phyloP scores from a whole-genome alignment of 1,284 basidiomycete species.

The Cystobasidiaceae sp. region DNA sequence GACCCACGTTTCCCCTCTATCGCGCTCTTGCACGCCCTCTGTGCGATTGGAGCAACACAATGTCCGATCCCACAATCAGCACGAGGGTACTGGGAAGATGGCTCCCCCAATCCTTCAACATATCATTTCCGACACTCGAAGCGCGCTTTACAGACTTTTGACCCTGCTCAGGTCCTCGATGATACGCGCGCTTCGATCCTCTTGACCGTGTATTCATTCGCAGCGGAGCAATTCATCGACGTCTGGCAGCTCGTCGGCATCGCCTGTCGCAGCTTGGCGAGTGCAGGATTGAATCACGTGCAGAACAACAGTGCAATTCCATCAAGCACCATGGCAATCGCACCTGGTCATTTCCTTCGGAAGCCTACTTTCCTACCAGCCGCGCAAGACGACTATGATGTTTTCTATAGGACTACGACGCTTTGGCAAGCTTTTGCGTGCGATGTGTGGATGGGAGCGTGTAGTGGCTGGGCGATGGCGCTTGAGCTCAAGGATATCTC shows the following conservation, averaged over 20 bases:
- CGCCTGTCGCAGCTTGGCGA: background rate
- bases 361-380: constrained; percentile 7
- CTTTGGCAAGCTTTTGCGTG: constrained; percentile 5
- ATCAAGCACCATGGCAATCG: constrained; percentile 13
- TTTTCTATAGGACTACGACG: constrained; percentile 24
- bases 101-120: background rate
- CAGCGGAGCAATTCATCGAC: constrained; percentile 24
- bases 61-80: constrained; percentile 4
- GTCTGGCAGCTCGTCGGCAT: constrained; percentile 27
- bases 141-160: constrained; percentile 5
- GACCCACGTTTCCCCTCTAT: constrained; percentile 25
- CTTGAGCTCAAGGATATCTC: constrained; percentile 17
- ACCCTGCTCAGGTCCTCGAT: constrained; percentile 3
- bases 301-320: constrained; percentile 24
- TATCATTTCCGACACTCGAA: constrained; percentile 24
- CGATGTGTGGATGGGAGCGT: constrained; percentile 30
- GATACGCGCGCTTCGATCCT: constrained; percentile 10
- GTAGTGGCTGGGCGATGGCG: constrained; percentile 18
- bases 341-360: constrained; percentile 21
- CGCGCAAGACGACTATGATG: constrained; percentile 19
- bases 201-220: constrained; percentile 16
- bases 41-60: constrained; percentile 6
- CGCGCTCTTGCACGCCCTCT: constrained; percentile 12
- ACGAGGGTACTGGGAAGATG: constrained; percentile 11
- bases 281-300: constrained; percentile 24